Evolutionary conservation across 352 stramenopile species (phyloP).

Genomic region (Pythium utonaiense): DNA sequence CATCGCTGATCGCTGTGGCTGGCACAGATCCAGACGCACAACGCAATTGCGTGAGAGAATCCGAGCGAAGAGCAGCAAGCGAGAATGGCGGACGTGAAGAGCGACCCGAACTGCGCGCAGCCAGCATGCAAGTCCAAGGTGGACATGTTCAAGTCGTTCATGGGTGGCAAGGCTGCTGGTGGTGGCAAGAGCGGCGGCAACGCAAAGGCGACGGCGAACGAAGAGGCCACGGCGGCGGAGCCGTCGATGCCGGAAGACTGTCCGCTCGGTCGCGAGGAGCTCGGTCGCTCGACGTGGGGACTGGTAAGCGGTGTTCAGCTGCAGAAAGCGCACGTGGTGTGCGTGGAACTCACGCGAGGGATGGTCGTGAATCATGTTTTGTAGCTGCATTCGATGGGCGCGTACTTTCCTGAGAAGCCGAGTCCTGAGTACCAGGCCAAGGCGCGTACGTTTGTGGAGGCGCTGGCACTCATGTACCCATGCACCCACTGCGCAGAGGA

Average conservation of each 20-base stretch:
- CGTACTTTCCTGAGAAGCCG: conserved; percentile 96
- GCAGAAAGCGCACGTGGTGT: no score
- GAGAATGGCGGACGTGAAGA: conserved; percentile 41
- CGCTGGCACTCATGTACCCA: conserved; percentile 91
- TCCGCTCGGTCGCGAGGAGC: conserved; percentile 79
- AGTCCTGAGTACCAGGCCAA: conserved; percentile 86
- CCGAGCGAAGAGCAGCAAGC: conserved; percentile 4
- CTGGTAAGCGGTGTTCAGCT: no score
- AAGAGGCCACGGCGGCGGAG: conserved; percentile 8
- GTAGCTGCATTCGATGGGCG: conserved; percentile 91
- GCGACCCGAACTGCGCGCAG: conserved; percentile 82
- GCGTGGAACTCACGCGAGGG: no score
- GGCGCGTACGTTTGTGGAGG: conserved; percentile 88
- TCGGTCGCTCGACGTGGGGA: conserved; percentile 85
- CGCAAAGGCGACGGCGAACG: conserved; percentile 1
- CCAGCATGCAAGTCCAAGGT: conserved; percentile 84
- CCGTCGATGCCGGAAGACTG: conserved; percentile 50
- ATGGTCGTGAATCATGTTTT: conserved; percentile 1
- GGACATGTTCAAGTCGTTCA: conserved; percentile 75
- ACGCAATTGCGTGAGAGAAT: no score
- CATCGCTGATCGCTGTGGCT: background rate
- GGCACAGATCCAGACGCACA: no score
- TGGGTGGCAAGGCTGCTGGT: conserved; percentile 36
- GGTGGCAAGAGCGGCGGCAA: conserved; percentile 17
- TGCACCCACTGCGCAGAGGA: conserved; percentile 93